These are phyloP conservation scores for Dictyostelium firmibasis DNA, from an alignment of 78 protist genomes.

Conservation along the genomic window DNA sequence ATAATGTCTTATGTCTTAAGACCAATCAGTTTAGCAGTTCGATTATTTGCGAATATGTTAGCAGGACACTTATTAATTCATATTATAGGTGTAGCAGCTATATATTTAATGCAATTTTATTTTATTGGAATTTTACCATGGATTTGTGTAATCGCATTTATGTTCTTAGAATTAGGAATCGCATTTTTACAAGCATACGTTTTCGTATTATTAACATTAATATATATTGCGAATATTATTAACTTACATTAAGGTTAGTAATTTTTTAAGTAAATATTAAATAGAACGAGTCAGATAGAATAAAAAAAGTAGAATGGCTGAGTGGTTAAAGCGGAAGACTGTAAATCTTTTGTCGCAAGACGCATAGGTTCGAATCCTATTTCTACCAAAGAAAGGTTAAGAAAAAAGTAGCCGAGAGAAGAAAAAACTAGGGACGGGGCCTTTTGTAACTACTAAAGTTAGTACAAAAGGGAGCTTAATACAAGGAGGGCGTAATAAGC, in stretches of 20 bases:
- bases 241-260: not conserved
- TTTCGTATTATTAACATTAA: conserved; percentile 9
- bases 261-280: too few species aligned
- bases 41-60: conserved; percentile 28
- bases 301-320: not conserved
- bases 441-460: too few species aligned
- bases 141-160: conserved; percentile 17
- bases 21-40: conserved; percentile 27
- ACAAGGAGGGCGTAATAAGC: not conserved
- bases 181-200: conserved; percentile 25
- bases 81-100: conserved; percentile 20
- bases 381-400: conserved; percentile 5
- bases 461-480: not conserved
- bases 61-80: conserved; percentile 20
- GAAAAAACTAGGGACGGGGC: too few species aligned
- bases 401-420: too few species aligned
- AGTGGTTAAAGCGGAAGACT: conserved; percentile 37
- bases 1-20: conserved; percentile 10
- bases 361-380: conserved; percentile 40
- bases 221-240: not conserved
- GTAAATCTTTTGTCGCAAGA: conserved; percentile 7
- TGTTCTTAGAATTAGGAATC: conserved; percentile 7
- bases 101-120: not conserved
- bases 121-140: conserved; percentile 18
- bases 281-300: too few species aligned